phyloP scores from a whole-genome alignment of 202 grass and related monocot species.

The Panicum hallii region DNA sequence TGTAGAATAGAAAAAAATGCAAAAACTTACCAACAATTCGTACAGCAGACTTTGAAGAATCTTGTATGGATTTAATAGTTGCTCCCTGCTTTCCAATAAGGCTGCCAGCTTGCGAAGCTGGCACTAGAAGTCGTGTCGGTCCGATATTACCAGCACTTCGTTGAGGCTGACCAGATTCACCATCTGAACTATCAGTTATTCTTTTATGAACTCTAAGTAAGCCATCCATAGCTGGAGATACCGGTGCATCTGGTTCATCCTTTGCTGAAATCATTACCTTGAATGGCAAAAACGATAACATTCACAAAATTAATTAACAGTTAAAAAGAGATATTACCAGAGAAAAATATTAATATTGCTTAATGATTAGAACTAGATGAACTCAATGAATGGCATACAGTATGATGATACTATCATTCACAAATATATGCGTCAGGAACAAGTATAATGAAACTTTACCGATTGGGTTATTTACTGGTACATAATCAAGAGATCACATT shows the following conservation, averaged over 20 bases:
- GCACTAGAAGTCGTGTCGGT: constrained; percentile 75
- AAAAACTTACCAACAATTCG: constrained; percentile 74
- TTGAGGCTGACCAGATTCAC: constrained; percentile 61
- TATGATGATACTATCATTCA: constrained; percentile 1
- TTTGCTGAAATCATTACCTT: constrained; percentile 98
- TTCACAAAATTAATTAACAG: constrained; percentile 36
- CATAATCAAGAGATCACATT: background rate
- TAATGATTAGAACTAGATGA: constrained; percentile 16
- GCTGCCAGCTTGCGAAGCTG: constrained; percentile 72
- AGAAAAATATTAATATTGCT: constrained; percentile 21
- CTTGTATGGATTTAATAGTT: constrained; percentile 86
- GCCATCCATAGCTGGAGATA: constrained; percentile 78
- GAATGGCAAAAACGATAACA: constrained; percentile 29
- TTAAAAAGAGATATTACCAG: background rate
- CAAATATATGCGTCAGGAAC: background rate
- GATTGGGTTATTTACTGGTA: background rate
- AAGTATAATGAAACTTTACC: constrained; percentile 1
- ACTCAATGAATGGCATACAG: background rate
- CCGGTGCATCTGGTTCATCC: constrained; percentile 78
- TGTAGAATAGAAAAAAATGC: constrained; percentile 2
- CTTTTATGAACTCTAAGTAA: constrained; percentile 78
- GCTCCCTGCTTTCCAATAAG: constrained; percentile 87
- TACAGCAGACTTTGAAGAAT: constrained; percentile 61
- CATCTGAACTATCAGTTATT: constrained; percentile 67
- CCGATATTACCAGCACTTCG: constrained; percentile 48